These are phyloP conservation scores for Evansstolkia leycettana DNA, from an alignment of 495 filamentous ascomycete species.

Conservation along the genomic window DNA sequence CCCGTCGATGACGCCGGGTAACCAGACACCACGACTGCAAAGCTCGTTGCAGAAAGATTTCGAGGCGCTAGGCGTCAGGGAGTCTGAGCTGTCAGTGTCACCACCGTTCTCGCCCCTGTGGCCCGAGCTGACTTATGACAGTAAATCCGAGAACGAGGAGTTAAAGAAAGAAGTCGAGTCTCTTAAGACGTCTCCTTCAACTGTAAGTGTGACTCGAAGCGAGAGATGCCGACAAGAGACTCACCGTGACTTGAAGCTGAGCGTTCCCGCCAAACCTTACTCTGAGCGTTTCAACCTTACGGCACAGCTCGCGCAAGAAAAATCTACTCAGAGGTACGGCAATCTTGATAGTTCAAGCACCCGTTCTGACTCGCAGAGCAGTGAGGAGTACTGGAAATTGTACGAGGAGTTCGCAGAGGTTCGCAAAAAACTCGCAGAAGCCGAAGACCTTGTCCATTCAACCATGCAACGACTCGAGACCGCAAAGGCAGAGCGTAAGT, in stretches of 20 bases:
- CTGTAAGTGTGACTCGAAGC: conserved; percentile 8
- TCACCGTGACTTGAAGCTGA: conserved; percentile 13
- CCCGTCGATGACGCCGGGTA: conserved; percentile 25
- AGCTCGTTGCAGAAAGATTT: conserved; percentile 35
- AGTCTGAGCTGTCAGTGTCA: conserved; percentile 27
- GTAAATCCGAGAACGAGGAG: conserved; percentile 33
- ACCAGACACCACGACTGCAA: conserved; percentile 27
- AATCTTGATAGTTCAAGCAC: not conserved
- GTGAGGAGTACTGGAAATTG: conserved; percentile 36
- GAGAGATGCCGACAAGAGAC: not conserved
- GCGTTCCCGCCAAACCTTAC: conserved; percentile 20
- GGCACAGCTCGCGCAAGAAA: conserved; percentile 22
- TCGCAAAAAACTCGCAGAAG: conserved; percentile 29
- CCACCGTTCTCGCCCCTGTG: not conserved
- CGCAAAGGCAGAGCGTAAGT: conserved; percentile 30
- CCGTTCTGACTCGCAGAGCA: conserved; percentile 12
- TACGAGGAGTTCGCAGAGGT: conserved; percentile 30
- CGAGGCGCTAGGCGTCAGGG: conserved; percentile 29
- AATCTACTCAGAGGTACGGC: conserved; percentile 28
- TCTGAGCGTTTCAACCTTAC: conserved; percentile 25
- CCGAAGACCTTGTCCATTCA: conserved; percentile 25
- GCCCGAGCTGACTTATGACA: conserved; percentile 10
- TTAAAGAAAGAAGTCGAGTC: conserved; percentile 30
- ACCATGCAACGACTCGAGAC: conserved; percentile 26
- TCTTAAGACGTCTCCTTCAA: conserved; percentile 16